A percentile compares a stretch with the other conserved stretches of the same genome.
Conservation (phyloP, 2,329 filamentous ascomycete genomes). For the Penicillium sp. region DNA sequence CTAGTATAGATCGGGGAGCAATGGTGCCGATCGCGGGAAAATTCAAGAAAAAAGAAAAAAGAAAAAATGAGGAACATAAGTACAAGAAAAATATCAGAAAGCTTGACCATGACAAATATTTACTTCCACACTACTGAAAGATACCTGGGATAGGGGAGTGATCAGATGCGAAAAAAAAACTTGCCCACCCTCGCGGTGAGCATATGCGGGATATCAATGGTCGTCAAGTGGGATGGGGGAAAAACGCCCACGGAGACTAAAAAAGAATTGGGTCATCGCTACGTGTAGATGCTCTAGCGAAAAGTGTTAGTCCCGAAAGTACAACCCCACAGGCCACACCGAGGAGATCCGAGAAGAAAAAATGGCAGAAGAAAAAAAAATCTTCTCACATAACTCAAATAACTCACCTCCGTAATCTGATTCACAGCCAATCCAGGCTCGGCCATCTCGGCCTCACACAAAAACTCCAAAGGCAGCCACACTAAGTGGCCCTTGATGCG, state of each 20-base stretch:
- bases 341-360: neutral
- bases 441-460: conserved; percentile 83
- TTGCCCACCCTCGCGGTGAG: neutral
- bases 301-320: conserved; percentile 12
- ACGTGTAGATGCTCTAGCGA: conserved; percentile 38
- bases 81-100: neutral
- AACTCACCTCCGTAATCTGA: conserved; percentile 78
- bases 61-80: neutral
- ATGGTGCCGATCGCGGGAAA: neutral
- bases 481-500: conserved; percentile 85
- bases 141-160: neutral
- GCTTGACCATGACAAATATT: neutral
- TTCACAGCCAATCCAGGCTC: conserved; percentile 87
- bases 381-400: neutral
- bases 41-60: neutral
- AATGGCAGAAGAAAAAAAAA: neutral
- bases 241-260: neutral
- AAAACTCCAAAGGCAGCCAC: conserved; percentile 90
- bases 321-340: neutral
- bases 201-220: neutral
- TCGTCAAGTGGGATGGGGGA: neutral
- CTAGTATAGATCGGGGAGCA: neutral
- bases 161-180: neutral
- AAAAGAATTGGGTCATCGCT: conserved; percentile 3
- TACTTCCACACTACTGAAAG: neutral